Conservation (phyloP, 2,329 filamentous ascomycete genomes). For the Verticillium nonalfalfae region DNA sequence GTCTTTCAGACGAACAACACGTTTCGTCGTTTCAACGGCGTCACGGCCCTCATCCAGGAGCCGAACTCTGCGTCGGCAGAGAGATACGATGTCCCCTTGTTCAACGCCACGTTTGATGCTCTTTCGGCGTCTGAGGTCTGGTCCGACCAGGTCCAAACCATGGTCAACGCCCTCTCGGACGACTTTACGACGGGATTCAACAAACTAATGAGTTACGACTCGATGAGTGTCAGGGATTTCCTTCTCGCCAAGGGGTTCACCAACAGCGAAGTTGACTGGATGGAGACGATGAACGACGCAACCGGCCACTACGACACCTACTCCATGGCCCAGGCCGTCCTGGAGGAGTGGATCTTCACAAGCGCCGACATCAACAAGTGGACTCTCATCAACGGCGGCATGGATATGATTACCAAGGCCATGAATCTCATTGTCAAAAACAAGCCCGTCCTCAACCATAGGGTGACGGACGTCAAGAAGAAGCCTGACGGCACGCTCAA, state of each 20-base stretch:
- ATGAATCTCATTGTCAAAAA: conserved; percentile 17
- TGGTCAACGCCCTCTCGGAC: conserved; percentile 7
- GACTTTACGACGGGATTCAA: conserved; percentile 14
- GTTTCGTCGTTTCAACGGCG: conserved; percentile 13
- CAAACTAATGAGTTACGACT: conserved; percentile 15
- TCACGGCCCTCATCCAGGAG: conserved; percentile 6
- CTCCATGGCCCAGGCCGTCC: conserved; percentile 13
- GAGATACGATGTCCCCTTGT: conserved; percentile 8
- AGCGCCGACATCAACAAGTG: conserved; percentile 14
- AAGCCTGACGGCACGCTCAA: conserved; percentile 10
- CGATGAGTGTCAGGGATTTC: conserved; percentile 11
- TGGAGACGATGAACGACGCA: conserved; percentile 17
- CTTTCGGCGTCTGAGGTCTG: conserved; percentile 7
- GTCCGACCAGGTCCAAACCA: conserved; percentile 3
- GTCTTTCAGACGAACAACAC: conserved; percentile 14
- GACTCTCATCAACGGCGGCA: conserved; percentile 24
- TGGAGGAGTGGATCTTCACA: conserved; percentile 18
- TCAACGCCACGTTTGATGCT: conserved; percentile 9
- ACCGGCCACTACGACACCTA: conserved; percentile 16
- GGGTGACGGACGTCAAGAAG: conserved; percentile 15
- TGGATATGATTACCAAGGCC: conserved; percentile 18
- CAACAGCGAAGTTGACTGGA: conserved; percentile 21
- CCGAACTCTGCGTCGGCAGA: conserved; percentile 4
- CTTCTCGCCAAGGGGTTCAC: conserved; percentile 17
- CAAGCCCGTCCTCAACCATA: conserved; percentile 12